Conservation (phyloP, 1,284 basidiomycete species). For the Malassezia sp. region DNA sequence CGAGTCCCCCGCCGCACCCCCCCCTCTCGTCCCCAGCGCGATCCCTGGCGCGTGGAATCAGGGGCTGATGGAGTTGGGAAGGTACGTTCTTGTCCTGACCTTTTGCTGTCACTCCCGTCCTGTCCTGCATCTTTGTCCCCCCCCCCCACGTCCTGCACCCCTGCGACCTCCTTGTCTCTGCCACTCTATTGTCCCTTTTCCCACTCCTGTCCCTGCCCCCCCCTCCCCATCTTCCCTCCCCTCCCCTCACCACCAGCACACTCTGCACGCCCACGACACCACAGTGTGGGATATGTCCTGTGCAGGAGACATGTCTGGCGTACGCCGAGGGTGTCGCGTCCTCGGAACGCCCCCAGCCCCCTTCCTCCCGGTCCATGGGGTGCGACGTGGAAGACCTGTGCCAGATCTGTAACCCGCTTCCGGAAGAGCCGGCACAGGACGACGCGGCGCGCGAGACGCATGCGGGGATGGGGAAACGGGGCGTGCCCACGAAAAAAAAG, state of each 20-base stretch:
- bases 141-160: too few relatives aligned
- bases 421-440: conserved; percentile 1
- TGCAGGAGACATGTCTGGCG: conserved; percentile 23
- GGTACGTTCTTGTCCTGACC: conserved; percentile 8
- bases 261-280: conserved; percentile 30
- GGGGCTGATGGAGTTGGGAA: conserved; percentile 43
- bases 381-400: conserved; percentile 38
- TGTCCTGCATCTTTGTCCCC: too few relatives aligned
- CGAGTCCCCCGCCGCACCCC: not conserved
- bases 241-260: conserved; percentile 22
- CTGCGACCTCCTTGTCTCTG: too few relatives aligned
- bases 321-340: conserved; percentile 11
- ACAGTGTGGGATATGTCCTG: conserved; percentile 28
- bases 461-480: not conserved
- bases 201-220: too few relatives aligned
- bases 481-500: not conserved
- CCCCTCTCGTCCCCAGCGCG: conserved; percentile 7
- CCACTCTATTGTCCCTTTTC: too few relatives aligned
- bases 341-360: too few relatives aligned
- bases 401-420: conserved; percentile 28
- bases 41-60: conserved; percentile 41
- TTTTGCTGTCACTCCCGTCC: too few relatives aligned
- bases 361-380: not conserved
- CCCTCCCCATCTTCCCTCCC: too few relatives aligned
- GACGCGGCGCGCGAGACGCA: too few relatives aligned